Base-by-base conservation (phyloP, 805 yeast genomes). In the Candida quercuum region DNA sequence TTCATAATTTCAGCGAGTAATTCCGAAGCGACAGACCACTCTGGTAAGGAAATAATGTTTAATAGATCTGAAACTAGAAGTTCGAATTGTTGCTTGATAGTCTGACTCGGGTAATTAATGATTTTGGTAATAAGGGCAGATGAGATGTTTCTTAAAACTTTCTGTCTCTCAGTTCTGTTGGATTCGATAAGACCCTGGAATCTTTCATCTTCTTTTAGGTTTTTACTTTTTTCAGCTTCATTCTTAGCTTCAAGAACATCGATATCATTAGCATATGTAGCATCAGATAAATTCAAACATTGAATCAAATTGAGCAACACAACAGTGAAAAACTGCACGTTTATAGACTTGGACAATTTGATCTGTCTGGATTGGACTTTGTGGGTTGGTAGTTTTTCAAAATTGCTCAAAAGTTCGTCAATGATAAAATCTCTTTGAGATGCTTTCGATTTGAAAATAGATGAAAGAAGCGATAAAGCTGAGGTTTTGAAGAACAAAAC, bases 391-490 rank as follows among this genome's bases (percentile, higher is more conserved):
- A 79, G 48, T 17, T 62, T 66, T 33, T 72, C 75, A 37, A 78
- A 59, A 38, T 71, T 72, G 2, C 69, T 57, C 11, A 81, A 48
- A 2, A 83, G 48, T 52, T 86, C 93, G 37, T 72, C 72, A 7
- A 85, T 48, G 5, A 86, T 67, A 49, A 79, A 81, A 1, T 59
- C 57, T 38, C 84, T 60, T 49, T 86, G 94, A 28, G 68, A 71
- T 1, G 63, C 57, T 15, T 50, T 49, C 3, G 31, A 19, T 3
- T 52, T 46, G 37, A 59, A 61, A 4, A 63, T 54, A 5, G 49
- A 41, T 0, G 40, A 11, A 10, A 61, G 31, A 1, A 59, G 41
- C 0, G 39, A 27, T 33, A 46, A 38, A 12, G 45, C 39, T 8
- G 50, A 40, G 23, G 46, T 33, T 30, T 49, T 50, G 39, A 52